Percentiles rank a stretch among this genome's conserved stretches.
Evolutionary conservation across 2,329 filamentous ascomycete species (phyloP).

Genomic region (Aspergillus glaucus): DNA sequence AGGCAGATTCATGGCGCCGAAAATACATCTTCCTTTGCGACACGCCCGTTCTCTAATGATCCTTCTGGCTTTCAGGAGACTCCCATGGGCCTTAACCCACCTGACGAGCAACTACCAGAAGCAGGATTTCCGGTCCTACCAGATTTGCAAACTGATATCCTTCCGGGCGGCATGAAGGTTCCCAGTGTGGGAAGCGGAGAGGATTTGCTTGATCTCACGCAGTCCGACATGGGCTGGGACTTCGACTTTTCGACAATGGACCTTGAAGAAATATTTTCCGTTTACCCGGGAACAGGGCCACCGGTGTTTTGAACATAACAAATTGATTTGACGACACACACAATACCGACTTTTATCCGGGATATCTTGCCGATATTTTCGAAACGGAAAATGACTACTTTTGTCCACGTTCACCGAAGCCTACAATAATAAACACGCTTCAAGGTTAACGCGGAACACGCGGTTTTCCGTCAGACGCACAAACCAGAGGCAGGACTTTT

Average conservation of each 20-base stretch:
- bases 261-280: constrained; percentile 32
- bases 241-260: constrained; percentile 38
- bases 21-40: background rate
- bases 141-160: constrained; percentile 17
- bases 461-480: background rate
- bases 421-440: background rate
- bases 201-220: constrained; percentile 30
- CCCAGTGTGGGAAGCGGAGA: constrained; percentile 21
- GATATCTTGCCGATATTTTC: too few species aligned
- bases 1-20: background rate
- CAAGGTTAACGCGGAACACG: background rate
- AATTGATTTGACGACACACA: background rate
- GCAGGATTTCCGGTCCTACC: constrained; percentile 8
- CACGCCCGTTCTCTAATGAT: background rate
- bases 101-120: background rate
- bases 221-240: constrained; percentile 34
- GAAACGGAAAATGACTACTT: too few species aligned
- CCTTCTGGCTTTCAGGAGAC: background rate
- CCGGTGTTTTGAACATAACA: background rate
- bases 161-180: constrained; percentile 16
- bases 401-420: too few species aligned
- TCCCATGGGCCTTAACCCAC: background rate
- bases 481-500: too few species aligned
- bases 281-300: constrained; percentile 20
- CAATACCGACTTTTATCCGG: background rate